Conservation (phyloP, 108 stramenopile species). For the Skeletonema potamos region DNA sequence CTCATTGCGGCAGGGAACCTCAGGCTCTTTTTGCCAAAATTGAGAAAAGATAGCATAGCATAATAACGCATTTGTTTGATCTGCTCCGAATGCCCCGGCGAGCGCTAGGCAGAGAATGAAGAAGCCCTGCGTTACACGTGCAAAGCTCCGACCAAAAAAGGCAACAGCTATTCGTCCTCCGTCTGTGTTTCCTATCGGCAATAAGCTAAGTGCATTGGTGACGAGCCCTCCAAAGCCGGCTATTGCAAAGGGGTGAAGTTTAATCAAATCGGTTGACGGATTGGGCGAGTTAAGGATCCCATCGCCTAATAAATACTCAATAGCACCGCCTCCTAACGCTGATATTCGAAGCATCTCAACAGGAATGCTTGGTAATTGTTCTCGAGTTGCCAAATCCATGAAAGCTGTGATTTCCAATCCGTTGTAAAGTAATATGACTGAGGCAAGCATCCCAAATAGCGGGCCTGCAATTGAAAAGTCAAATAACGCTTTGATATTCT, state of each 20-base stretch:
- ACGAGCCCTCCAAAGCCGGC: conserved; percentile 57
- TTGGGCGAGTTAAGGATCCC: conserved; percentile 43
- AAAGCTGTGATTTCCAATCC: conserved; percentile 55
- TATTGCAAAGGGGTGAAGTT: conserved; percentile 62
- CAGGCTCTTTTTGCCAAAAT: conserved; percentile 69
- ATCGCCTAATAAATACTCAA: conserved; percentile 51
- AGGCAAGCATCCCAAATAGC: conserved; percentile 33
- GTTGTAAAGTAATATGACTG: conserved; percentile 43
- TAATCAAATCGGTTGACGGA: conserved; percentile 32
- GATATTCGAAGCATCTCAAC: conserved; percentile 47
- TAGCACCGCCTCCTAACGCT: conserved; percentile 54
- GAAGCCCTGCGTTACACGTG: conserved; percentile 55
- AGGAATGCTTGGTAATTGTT: conserved; percentile 52
- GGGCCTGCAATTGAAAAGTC: conserved; percentile 71
- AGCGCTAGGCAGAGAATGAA: conserved; percentile 43
- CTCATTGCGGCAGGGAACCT: conserved; percentile 65
- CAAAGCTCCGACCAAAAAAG: conserved; percentile 71
- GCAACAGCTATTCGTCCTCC: conserved; percentile 69
- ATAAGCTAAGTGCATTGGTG: conserved; percentile 53
- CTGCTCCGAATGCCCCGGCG: conserved; percentile 67
- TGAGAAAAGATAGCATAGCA: conserved; percentile 54
- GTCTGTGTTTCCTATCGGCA: conserved; percentile 78
- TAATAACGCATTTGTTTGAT: conserved; percentile 54
- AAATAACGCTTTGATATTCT: conserved; percentile 57
- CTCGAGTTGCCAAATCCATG: conserved; percentile 32